Evolutionary conservation across 495 filamentous ascomycete species (phyloP).

Genomic region (Pyrenopolyporus hunteri): DNA sequence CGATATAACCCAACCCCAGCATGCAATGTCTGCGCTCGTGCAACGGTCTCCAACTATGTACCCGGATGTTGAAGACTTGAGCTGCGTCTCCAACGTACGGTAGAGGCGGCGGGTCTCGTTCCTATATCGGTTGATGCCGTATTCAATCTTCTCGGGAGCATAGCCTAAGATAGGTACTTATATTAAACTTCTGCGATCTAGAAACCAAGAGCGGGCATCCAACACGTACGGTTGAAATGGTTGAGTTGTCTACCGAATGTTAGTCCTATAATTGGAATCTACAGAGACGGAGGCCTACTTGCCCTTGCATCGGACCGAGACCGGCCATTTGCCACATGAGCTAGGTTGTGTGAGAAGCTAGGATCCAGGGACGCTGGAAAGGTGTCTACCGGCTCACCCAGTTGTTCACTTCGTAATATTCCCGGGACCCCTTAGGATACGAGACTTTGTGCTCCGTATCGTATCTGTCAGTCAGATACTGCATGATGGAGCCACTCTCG

Average conservation of each 20-base stretch:
- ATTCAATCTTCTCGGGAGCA: conserved; percentile 85
- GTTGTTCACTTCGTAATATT: conserved; percentile 78
- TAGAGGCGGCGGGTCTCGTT: conserved; percentile 85
- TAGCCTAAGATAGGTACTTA: conserved; percentile 55
- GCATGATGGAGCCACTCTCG: conserved; percentile 84
- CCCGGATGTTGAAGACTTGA: conserved; percentile 64
- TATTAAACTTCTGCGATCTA: conserved; percentile 1
- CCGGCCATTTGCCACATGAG: conserved; percentile 67
- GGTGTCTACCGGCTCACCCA: conserved; percentile 59
- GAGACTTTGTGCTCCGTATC: conserved; percentile 77
- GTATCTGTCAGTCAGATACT: conserved; percentile 65
- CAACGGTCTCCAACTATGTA: conserved; percentile 81
- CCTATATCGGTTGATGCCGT: conserved; percentile 81
- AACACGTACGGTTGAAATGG: conserved; percentile 71
- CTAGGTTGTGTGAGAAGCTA: conserved; percentile 27
- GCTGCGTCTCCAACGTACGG: conserved; percentile 75
- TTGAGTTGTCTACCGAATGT: conserved; percentile 65
- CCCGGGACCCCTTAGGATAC: conserved; percentile 74
- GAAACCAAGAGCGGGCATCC: background rate
- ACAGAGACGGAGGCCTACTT: conserved; percentile 24
- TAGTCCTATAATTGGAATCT: conserved; percentile 2
- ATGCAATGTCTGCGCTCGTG: conserved; percentile 84
- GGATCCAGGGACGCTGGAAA: background rate
- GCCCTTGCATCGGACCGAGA: conserved; percentile 88
- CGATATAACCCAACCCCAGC: conserved; percentile 74